Conservation (phyloP, 2,329 filamentous ascomycete species). For the Ramularia endophylla region DNA sequence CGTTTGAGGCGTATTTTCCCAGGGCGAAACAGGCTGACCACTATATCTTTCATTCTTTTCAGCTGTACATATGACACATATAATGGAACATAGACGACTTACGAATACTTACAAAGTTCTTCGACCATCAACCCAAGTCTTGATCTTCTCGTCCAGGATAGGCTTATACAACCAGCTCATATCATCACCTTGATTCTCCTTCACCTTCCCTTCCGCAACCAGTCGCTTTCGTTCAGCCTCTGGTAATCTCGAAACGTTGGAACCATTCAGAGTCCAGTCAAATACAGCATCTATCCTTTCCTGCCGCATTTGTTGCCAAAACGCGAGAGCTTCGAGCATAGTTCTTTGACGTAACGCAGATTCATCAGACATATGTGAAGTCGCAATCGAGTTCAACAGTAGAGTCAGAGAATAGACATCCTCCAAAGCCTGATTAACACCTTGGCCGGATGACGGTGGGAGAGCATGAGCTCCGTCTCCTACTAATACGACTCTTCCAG, state of each 20-base stretch:
- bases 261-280: conserved; percentile 17
- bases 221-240: conserved; percentile 19
- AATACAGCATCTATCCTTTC: conserved; percentile 18
- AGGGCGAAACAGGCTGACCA: too few species aligned
- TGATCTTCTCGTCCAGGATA: conserved; percentile 13
- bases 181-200: conserved; percentile 13
- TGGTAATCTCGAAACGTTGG: conserved; percentile 19
- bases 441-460: conserved; percentile 50
- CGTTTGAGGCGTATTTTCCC: background rate
- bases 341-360: too few species aligned
- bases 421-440: conserved; percentile 51
- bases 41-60: too few species aligned
- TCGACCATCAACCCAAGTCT: conserved; percentile 7
- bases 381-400: conserved; percentile 24
- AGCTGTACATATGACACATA: too few species aligned
- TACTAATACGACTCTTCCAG: conserved; percentile 46
- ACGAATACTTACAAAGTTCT: background rate
- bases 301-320: conserved; percentile 22
- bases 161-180: conserved; percentile 17
- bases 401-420: conserved; percentile 46
- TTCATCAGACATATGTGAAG: too few species aligned
- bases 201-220: conserved; percentile 15
- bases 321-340: conserved; percentile 13
- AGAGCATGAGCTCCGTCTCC: conserved; percentile 55
- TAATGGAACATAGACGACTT: background rate